Percentiles rank a stretch among this genome's conserved stretches.
These are phyloP conservation scores for Phoma sp. DNA, from an alignment of 2,329 filamentous ascomycete genomes.

Conservation along the genomic window DNA sequence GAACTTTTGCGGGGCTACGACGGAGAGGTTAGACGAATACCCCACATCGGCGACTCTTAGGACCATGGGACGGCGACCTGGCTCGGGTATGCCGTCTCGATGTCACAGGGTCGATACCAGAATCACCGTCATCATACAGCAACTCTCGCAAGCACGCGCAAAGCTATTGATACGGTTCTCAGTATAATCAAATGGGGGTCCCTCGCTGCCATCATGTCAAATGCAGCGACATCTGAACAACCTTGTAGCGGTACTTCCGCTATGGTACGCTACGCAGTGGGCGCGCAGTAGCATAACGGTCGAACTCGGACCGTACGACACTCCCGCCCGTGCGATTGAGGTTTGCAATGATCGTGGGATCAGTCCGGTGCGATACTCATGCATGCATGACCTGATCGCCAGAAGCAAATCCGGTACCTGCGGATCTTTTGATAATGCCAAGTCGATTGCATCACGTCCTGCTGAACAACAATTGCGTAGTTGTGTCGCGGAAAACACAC, in stretches of 20 bases:
- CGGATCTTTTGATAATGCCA: slow-evolving; percentile 2
- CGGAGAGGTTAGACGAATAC: slow-evolving; percentile 23
- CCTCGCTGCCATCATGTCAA: neutral
- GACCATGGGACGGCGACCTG: slow-evolving; percentile 27
- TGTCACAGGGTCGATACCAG: slow-evolving; percentile 11
- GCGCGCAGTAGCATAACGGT: slow-evolving; percentile 26
- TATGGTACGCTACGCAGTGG: slow-evolving; percentile 24
- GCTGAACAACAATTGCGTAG: neutral
- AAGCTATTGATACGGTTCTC: neutral
- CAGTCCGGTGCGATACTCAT: neutral
- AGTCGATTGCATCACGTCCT: neutral
- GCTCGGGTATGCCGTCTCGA: slow-evolving; percentile 26
- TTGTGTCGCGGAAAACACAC: neutral
- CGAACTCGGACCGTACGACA: slow-evolving; percentile 12
- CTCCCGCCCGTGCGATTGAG: slow-evolving; percentile 4
- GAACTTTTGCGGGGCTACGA: slow-evolving; percentile 8
- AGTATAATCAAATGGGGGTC: neutral
- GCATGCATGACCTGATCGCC: slow-evolving; percentile 9
- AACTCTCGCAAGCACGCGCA: neutral
- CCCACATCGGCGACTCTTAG: slow-evolving; percentile 25
- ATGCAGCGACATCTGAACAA: slow-evolving; percentile 2
- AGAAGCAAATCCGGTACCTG: slow-evolving; percentile 5
- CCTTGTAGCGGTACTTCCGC: neutral
- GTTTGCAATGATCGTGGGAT: neutral
- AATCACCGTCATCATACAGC: slow-evolving; percentile 4